Conservation (phyloP, 2,329 filamentous ascomycete species). For the Xylariaceae sp. region DNA sequence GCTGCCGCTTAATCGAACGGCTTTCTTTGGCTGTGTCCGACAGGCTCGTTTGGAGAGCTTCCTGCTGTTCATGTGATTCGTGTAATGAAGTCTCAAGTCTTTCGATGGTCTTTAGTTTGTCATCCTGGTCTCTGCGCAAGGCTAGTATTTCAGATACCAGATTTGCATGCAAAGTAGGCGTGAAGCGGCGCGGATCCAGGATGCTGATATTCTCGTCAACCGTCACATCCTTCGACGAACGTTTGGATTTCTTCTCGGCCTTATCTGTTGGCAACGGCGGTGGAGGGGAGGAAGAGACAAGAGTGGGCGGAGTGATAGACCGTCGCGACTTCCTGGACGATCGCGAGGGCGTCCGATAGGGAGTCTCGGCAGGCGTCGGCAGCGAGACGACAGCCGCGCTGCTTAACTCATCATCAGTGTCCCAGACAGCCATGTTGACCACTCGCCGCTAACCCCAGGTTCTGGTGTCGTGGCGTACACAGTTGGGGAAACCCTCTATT, state of each 20-base stretch:
- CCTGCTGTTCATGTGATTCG: conserved; percentile 67
- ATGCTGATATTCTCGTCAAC: conserved; percentile 68
- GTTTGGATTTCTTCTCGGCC: conserved; percentile 41
- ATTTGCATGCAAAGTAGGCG: conserved; percentile 89
- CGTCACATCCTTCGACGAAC: conserved; percentile 54
- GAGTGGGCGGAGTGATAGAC: conserved; percentile 59
- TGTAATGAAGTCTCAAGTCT: conserved; percentile 74
- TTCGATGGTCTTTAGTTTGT: conserved; percentile 82
- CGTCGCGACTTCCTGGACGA: conserved; percentile 58
- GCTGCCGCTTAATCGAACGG: conserved; percentile 76
- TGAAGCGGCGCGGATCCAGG: conserved; percentile 87
- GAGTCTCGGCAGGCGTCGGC: conserved; percentile 67
- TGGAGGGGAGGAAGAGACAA: conserved; percentile 55
- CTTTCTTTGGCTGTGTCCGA: conserved; percentile 67
- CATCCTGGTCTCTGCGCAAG: conserved; percentile 83
- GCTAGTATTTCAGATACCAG: conserved; percentile 90
- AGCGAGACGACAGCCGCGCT: conserved; percentile 54
- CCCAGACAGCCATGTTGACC: conserved; percentile 50
- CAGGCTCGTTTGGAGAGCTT: conserved; percentile 60
- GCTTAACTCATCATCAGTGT: conserved; percentile 60
- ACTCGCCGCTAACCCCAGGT: conserved; percentile 1
- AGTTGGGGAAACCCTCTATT: conserved; percentile 10
- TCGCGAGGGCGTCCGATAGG: conserved; percentile 68
- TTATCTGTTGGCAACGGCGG: conserved; percentile 39
- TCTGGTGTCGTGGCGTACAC: conserved; percentile 8